Evolutionary conservation across 1,284 basidiomycete species (phyloP), one percentile per base, ranked within the genome.

Genomic region (Pholiota adiposa): DNA sequence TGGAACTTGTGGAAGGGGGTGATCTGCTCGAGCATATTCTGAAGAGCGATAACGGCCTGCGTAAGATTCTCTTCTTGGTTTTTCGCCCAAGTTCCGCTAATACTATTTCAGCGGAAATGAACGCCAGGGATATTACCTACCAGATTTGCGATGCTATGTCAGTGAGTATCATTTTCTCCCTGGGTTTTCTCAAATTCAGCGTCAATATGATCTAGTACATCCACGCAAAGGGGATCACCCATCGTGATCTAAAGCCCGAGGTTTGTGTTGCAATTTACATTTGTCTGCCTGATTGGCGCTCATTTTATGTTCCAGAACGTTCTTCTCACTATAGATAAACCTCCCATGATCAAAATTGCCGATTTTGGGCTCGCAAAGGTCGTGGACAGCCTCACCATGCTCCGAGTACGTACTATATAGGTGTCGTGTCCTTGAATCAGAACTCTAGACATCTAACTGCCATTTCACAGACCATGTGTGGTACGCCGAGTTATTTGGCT

Each of bases 331-430:
- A 78, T 70, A 14, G 84, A 88, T 43, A 58, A 79, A 1, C 85
- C 89, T 0, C 90, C 90, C 0, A 71, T 77, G 2, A 84, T 91
- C 64, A 94, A 95, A 70, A 88, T 97, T 25, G 95, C 95, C 1
- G 96, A 97, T 73, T 97, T 97, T 71, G 96, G 96, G 4, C 83
- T 97, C 12, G 95, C 96, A 0, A 97, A 97, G 72, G 87, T 90
- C 58, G 87, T 93, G 43, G 89, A 92, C 64, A 87, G 83, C 64
- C 69, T 85, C 65, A 93, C 90, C 0, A 88, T 88, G 81, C 75
- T 92, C 14, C 81, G 82, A 62, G 89, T 90, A 64, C 9, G 83
- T 53, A 18, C 2, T 38, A 31, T 16, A 19, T 5, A 11, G 4
- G 3, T 34, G 23, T 33, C 18, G 12, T n/a, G 4, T 1, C 16